Evolutionary conservation across 257 asterid genomes (phyloP), one percentile per base, ranked within the genome.

Genomic region (Euphrasia confusa): DNA sequence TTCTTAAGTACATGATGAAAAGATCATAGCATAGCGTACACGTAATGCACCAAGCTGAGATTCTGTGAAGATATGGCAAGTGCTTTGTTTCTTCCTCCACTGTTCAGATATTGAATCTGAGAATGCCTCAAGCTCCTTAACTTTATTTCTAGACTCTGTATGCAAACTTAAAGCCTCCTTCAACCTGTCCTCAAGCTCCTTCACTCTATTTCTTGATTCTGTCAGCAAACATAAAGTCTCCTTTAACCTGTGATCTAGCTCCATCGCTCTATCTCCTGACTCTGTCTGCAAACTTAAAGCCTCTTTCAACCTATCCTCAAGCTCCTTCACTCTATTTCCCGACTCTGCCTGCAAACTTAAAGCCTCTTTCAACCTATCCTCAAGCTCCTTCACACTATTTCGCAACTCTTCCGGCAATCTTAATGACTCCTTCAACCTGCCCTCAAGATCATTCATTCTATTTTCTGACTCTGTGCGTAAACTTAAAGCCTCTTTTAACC

Each of bases 11-110:
- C 6, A 42, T 54, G 57, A 21, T 8, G 13, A 60, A 18, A 68
- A 28, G 65, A 61, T 61, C 10, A 14, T 30, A 40, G 33, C 26
- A 65, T 35, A 65, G 68, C 90, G 54, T 85, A 93, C 99, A 15
- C 78, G 92, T 53, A 93, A 63, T 24, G 95, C 94, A 13, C 90
- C 94, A 37, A 89, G 99, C 83, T 89, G 96, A 73, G 78, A 81
- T 54, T 89, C 95, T 7, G 88, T 79, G 72, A 79, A 85, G 67
- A 70, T 82, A 18, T 76, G 87, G 79, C 78, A 85, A 60, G 79
- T 64, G 21, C 78, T 70, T 67, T 87, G 75, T 69, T 76, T 83
- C 83, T 93, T 89, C 64, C 56, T 85, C 97, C 94, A 85, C 32
- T 57, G 3, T 65, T 75, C 54, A 2, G 83, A 61, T 74, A 70